These are phyloP conservation scores for Aspergillus wentii DNA, from an alignment of 495 filamentous ascomycete species.

Conservation along the genomic window DNA sequence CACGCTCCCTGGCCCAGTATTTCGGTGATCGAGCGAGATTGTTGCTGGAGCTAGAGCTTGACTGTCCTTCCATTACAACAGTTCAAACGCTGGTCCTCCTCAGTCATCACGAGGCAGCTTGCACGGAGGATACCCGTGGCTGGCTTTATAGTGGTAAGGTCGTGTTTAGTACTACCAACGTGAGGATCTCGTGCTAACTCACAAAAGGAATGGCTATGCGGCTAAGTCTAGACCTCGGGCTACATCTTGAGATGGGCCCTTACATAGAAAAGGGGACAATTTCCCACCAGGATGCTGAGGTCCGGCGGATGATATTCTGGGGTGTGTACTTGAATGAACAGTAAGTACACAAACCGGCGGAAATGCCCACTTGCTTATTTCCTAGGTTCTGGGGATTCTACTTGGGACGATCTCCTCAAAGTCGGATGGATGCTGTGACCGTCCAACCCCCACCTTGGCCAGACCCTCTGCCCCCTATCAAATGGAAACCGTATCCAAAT, in stretches of 20 bases:
- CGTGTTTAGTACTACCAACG: no score
- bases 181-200: no score
- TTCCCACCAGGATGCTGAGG: slow-evolving; percentile 15
- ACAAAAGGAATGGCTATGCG: slow-evolving; percentile 37
- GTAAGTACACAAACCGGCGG: slow-evolving; percentile 13
- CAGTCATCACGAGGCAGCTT: slow-evolving; percentile 22
- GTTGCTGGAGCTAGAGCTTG: slow-evolving; percentile 28
- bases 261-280: slow-evolving; percentile 22
- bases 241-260: slow-evolving; percentile 26
- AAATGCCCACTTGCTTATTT: no score
- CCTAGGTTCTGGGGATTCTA: slow-evolving; percentile 27
- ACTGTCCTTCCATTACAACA: slow-evolving; percentile 27
- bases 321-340: slow-evolving; percentile 28
- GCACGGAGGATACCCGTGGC: slow-evolving; percentile 25
- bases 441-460: slow-evolving; percentile 8
- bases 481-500: slow-evolving; percentile 8
- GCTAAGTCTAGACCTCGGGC: slow-evolving; percentile 28
- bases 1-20: slow-evolving; percentile 23
- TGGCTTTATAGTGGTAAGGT: slow-evolving; percentile 37
- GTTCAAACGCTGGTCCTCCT: slow-evolving; percentile 31
- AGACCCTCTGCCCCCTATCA: not conserved
- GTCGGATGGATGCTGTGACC: slow-evolving; percentile 19
- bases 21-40: slow-evolving; percentile 25
- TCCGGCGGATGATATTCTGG: slow-evolving; percentile 29
- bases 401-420: slow-evolving; percentile 21